Evolutionary conservation across 2,329 filamentous ascomycete genomes (phyloP).

Genomic region (Trichoderma sp.): DNA sequence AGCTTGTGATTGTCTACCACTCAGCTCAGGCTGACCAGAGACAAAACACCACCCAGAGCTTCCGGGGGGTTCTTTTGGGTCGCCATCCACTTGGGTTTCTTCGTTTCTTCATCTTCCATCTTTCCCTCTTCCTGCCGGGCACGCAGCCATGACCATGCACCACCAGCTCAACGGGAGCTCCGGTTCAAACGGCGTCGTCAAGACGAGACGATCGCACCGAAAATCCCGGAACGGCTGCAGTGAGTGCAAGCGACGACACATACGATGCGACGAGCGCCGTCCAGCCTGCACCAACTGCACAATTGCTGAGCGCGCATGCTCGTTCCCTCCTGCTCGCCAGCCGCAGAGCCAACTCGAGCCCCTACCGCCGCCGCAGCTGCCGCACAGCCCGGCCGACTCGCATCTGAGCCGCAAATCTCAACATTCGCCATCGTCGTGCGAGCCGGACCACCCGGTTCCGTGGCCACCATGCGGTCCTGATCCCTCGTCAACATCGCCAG

Average conservation of each 20-base stretch:
- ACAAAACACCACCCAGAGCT: slow-evolving; percentile 15
- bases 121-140: neutral
- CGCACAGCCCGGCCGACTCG: slow-evolving; percentile 17
- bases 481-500: slow-evolving; percentile 3
- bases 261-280: slow-evolving; percentile 44
- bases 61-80: slow-evolving; percentile 4
- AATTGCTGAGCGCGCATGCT: slow-evolving; percentile 38
- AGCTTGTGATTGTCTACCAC: neutral
- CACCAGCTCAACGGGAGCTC: slow-evolving; percentile 16
- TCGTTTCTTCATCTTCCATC: neutral
- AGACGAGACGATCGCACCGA: slow-evolving; percentile 38
- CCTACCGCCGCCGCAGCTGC: slow-evolving; percentile 4
- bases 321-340: slow-evolving; percentile 30
- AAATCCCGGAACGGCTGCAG: slow-evolving; percentile 43
- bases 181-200: slow-evolving; percentile 25
- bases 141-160: slow-evolving; percentile 13
- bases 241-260: slow-evolving; percentile 42
- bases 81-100: neutral
- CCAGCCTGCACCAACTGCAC: slow-evolving; percentile 42
- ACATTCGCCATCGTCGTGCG: slow-evolving; percentile 16
- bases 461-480: slow-evolving; percentile 6
- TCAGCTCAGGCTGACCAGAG: slow-evolving; percentile 9
- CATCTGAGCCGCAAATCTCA: slow-evolving; percentile 17
- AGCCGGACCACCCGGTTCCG: slow-evolving; percentile 13
- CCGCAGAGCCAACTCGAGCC: slow-evolving; percentile 10